A percentile compares a stretch with the other conserved stretches of the same genome.
These are phyloP conservation scores for Irpex lacteus DNA, from an alignment of 1,284 basidiomycete genomes.

Conservation along the genomic window DNA sequence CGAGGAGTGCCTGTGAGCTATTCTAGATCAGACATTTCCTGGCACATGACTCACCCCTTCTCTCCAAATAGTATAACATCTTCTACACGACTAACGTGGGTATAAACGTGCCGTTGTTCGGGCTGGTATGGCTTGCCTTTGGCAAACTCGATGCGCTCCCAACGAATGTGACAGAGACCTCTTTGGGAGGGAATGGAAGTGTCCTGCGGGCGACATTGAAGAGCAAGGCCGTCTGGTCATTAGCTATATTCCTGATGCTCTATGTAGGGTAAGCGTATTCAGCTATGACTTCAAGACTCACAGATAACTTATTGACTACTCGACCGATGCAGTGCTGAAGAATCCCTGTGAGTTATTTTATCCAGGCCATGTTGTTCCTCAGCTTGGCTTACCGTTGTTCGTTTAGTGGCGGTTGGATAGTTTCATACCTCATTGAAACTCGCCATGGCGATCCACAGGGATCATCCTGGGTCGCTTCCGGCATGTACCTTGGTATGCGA, in stretches of 20 bases:
- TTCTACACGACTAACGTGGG: slow-evolving; percentile 29
- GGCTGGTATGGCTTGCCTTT: slow-evolving; percentile 25
- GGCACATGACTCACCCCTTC: neutral
- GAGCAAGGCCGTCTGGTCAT: slow-evolving; percentile 30
- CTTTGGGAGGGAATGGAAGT: neutral
- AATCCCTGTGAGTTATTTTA: slow-evolving; percentile 25
- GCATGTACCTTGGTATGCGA: slow-evolving; percentile 29
- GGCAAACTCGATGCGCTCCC: slow-evolving; percentile 23
- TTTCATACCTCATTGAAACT: slow-evolving; percentile 29
- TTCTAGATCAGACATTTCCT: neutral
- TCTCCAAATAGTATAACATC: slow-evolving; percentile 22
- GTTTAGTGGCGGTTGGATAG: slow-evolving; percentile 31
- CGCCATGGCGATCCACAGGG: slow-evolving; percentile 28
- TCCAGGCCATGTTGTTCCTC: too few species aligned
- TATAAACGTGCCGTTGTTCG: slow-evolving; percentile 26
- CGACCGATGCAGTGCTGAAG: slow-evolving; percentile 25
- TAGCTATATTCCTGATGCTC: slow-evolving; percentile 31
- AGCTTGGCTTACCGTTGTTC: neutral
- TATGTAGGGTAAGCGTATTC: slow-evolving; percentile 27
- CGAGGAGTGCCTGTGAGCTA: slow-evolving; percentile 26
- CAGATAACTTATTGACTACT: neutral
- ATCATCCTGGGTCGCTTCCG: slow-evolving; percentile 32
- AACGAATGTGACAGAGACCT: slow-evolving; percentile 16
- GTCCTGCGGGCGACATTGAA: slow-evolving; percentile 20
- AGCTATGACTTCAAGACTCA: neutral